Evolutionary conservation across 257 asterid species (phyloP).

Genomic region (Salvia miltiorrhiza): DNA sequence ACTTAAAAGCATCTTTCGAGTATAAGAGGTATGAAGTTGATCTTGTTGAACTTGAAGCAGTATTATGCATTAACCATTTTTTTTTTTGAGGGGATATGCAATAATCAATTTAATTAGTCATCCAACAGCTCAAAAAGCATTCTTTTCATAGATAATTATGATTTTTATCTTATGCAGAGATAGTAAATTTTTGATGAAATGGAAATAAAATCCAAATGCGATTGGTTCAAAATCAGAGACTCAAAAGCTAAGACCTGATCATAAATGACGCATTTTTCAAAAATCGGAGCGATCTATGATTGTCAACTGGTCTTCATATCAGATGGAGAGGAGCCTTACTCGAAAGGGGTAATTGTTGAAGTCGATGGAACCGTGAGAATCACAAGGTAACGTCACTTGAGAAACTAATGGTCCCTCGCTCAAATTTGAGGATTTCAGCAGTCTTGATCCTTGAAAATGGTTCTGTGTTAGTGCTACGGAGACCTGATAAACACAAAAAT

Average conservation of each 20-base stretch:
- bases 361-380: conserved; percentile 89
- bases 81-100: too few species aligned
- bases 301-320: conserved; percentile 4
- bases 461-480: conserved; percentile 66
- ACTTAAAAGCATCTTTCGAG: background rate
- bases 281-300: background rate
- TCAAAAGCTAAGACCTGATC: background rate
- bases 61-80: too few species aligned
- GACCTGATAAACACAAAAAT: conserved; percentile 48
- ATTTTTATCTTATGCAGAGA: background rate
- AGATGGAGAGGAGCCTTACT: conserved; percentile 47
- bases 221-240: conserved; percentile 4
- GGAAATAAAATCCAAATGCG: conserved; percentile 5
- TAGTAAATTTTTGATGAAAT: background rate
- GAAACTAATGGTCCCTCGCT: conserved; percentile 71
- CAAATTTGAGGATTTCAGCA: conserved; percentile 39
- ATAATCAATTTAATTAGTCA: background rate
- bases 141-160: background rate
- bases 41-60: too few species aligned
- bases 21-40: too few species aligned
- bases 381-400: conserved; percentile 85
- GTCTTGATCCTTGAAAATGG: conserved; percentile 65
- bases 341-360: conserved; percentile 81
- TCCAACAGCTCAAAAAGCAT: background rate
- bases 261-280: conserved; percentile 7